Conservation (phyloP, 2,329 filamentous ascomycete species). For the Fusarium irregulare region DNA sequence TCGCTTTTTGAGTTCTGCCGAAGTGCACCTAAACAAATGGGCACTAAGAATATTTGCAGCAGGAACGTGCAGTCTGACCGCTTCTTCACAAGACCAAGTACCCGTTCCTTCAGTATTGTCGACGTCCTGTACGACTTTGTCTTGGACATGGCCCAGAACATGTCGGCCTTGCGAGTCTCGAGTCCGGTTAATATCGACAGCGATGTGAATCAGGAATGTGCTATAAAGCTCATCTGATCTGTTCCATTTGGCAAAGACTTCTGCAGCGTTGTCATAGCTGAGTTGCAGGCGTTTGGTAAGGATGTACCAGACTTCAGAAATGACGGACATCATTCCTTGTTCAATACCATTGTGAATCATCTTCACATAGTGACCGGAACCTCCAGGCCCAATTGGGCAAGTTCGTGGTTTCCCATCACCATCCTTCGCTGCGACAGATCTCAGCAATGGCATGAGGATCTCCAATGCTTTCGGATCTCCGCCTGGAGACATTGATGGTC, state of each 20-base stretch:
- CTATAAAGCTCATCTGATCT: background rate
- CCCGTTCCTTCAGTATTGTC: conserved; percentile 7
- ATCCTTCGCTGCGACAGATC: background rate
- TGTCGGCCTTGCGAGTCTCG: accelerated
- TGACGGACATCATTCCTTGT: conserved; percentile 72
- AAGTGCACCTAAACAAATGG: background rate
- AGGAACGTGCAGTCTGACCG: background rate
- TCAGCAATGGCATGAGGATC: background rate
- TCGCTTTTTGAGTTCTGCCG: background rate
- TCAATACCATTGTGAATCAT: conserved; percentile 83
- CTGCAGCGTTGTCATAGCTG: background rate
- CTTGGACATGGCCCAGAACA: background rate
- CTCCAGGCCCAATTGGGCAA: background rate
- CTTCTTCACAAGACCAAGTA: conserved; percentile 11
- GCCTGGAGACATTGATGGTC: conserved; percentile 3
- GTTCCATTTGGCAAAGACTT: background rate
- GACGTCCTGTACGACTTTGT: background rate
- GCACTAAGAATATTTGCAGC: conserved; percentile 10
- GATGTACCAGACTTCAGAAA: conserved; percentile 8
- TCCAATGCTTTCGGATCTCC: conserved; percentile 3
- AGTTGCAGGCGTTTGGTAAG: conserved; percentile 3
- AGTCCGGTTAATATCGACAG: background rate
- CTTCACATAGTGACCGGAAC: conserved; percentile 74
- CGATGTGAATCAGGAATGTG: conserved; percentile 1
- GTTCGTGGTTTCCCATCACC: accelerated